phyloP scores from a whole-genome alignment of 2,329 filamentous ascomycete species.

The Talaromyces sp. region DNA sequence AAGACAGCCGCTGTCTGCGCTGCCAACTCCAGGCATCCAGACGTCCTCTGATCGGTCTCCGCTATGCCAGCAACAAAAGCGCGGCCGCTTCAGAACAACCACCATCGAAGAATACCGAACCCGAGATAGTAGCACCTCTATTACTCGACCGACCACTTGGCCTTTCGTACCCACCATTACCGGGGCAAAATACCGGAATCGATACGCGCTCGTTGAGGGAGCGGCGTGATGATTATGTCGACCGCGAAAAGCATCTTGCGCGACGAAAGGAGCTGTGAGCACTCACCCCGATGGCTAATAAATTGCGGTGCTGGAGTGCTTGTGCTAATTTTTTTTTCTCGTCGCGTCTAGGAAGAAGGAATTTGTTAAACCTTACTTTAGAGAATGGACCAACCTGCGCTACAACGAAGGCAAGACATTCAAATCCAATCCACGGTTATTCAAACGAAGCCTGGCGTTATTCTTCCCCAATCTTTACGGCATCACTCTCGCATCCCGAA shows the following conservation, averaged over 20 bases:
- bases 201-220: slow-evolving; percentile 63
- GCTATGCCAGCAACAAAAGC: slow-evolving; percentile 22
- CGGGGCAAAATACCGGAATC: slow-evolving; percentile 76
- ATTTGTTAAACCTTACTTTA: slow-evolving; percentile 85
- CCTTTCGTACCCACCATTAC: slow-evolving; percentile 63
- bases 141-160: slow-evolving; percentile 71
- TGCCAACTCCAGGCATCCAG: slow-evolving; percentile 29
- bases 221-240: slow-evolving; percentile 71
- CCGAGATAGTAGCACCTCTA: slow-evolving; percentile 46
- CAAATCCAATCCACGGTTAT: slow-evolving; percentile 74
- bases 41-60: slow-evolving; percentile 20
- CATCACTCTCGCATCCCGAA: slow-evolving; percentile 61
- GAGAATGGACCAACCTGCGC: slow-evolving; percentile 85
- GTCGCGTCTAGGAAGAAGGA: slow-evolving; percentile 56
- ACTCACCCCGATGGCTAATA: background rate
- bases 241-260: slow-evolving; percentile 78
- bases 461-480: slow-evolving; percentile 93
- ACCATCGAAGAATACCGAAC: slow-evolving; percentile 16
- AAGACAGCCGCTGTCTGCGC: slow-evolving; percentile 26
- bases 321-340: background rate
- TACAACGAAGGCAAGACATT: slow-evolving; percentile 87
- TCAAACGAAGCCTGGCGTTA: slow-evolving; percentile 73
- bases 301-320: background rate
- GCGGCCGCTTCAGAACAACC: slow-evolving; percentile 9
- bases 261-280: slow-evolving; percentile 69